These are phyloP conservation scores for Trichothecium sympodiale DNA, from an alignment of 2,329 filamentous ascomycete species.

Conservation along the genomic window DNA sequence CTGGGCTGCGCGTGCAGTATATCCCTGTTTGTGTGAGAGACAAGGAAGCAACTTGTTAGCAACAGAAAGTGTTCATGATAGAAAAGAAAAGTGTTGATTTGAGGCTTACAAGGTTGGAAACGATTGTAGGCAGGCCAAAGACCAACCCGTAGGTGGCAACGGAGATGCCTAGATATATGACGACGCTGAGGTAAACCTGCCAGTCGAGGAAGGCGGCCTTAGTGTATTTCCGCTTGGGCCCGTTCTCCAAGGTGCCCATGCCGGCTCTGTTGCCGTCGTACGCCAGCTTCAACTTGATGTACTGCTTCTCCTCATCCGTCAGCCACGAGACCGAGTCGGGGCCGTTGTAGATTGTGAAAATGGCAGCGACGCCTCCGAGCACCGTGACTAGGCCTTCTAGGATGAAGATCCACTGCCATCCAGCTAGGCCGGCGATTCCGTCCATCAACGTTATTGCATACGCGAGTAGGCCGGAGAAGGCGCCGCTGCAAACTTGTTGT, in stretches of 20 bases:
- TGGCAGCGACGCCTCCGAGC: constrained; percentile 48
- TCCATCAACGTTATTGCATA: constrained; percentile 66
- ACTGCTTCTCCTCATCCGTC: constrained; percentile 3
- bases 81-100: constrained; percentile 26
- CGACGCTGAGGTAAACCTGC: constrained; percentile 6
- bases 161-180: constrained; percentile 5
- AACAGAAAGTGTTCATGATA: too few relatives aligned
- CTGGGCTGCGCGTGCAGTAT: constrained; percentile 43
- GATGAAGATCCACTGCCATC: constrained; percentile 68
- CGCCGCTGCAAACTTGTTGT: not conserved
- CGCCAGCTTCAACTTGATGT: too few relatives aligned
- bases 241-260: constrained; percentile 3
- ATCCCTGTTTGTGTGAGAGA: constrained; percentile 39
- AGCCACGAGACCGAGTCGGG: constrained; percentile 1
- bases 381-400: constrained; percentile 56
- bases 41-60: too few relatives aligned
- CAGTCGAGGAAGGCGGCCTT: constrained; percentile 6
- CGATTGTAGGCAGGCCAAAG: constrained; percentile 6
- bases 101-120: constrained; percentile 4
- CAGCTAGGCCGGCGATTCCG: constrained; percentile 44
- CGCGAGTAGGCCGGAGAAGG: constrained; percentile 59
- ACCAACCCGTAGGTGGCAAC: constrained; percentile 6
- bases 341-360: constrained; percentile 41
- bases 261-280: constrained; percentile 5
- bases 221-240: constrained; percentile 4